phyloP scores from a whole-genome alignment of 352 stramenopile species.

The Phytopythium kandeliae region DNA sequence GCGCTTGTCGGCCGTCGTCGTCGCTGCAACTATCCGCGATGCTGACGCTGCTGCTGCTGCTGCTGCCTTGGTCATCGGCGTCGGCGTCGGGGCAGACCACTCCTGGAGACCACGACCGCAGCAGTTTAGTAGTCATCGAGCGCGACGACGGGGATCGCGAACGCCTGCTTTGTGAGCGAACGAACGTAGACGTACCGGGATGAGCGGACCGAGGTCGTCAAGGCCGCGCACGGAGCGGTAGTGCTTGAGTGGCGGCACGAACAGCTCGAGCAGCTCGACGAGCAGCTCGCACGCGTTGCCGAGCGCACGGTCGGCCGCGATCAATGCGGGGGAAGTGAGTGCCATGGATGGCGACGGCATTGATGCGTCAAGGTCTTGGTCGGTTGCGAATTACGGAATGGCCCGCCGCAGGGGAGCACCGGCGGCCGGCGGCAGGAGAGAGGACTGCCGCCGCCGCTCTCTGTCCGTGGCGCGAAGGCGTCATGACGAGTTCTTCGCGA shows the following conservation, averaged over 20 bases:
- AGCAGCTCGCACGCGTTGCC: constrained; percentile 2
- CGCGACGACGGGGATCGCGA: background rate
- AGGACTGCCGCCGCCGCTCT: too few species aligned
- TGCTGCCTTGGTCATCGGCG: background rate
- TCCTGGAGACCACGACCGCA: background rate
- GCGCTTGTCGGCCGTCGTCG: constrained; percentile 1
- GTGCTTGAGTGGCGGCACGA: constrained; percentile 4
- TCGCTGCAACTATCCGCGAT: too few species aligned
- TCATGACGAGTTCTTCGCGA: constrained; percentile 1
- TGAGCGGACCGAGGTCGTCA: constrained; percentile 7
- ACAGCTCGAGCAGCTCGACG: constrained; percentile 5
- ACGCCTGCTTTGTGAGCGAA: background rate
- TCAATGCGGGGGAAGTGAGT: constrained; percentile 3
- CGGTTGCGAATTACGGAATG: constrained; percentile 3
- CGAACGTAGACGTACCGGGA: constrained; percentile 2
- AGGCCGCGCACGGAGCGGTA: constrained; percentile 3
- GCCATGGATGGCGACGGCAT: background rate
- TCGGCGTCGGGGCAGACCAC: constrained; percentile 1
- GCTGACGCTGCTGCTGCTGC: background rate
- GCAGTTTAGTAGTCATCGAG: background rate
- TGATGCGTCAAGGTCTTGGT: too few species aligned
- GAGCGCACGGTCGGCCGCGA: constrained; percentile 2
- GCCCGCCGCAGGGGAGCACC: too few species aligned
- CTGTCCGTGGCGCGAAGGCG: background rate
- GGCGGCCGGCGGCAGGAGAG: too few species aligned